Percentiles rank a stretch among this genome's conserved stretches.
phyloP scores from a whole-genome alignment of 192 early-diverging fungal species.

The Backusella liffmaniae region DNA sequence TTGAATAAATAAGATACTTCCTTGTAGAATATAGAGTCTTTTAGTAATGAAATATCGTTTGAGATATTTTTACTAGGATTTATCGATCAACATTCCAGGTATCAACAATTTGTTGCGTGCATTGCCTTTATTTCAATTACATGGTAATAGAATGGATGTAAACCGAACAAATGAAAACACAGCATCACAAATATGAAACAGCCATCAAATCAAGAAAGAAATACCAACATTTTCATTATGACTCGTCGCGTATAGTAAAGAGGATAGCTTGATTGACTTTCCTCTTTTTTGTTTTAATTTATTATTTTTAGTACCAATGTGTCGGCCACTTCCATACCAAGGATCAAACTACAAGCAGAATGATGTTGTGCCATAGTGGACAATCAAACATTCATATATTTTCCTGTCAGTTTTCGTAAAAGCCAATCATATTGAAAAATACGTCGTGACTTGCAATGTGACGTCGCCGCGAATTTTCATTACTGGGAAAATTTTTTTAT shows the following conservation, averaged over 20 bases:
- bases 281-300: too few species aligned
- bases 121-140: neutral
- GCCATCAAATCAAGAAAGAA: too few species aligned
- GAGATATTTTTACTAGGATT: neutral
- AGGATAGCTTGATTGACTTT: too few species aligned
- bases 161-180: neutral
- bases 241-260: too few species aligned
- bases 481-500: constrained; percentile 4
- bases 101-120: neutral
- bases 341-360: too few species aligned
- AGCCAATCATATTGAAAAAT: neutral
- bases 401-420: neutral
- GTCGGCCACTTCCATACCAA: too few species aligned
- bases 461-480: neutral
- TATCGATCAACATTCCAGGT: neutral
- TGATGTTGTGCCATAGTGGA: too few species aligned
- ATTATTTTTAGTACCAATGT: too few species aligned
- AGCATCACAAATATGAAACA: neutral
- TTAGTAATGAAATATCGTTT: too few species aligned
- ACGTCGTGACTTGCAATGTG: neutral
- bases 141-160: neutral
- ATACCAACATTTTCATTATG: too few species aligned
- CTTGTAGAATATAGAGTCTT: too few species aligned
- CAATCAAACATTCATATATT: neutral
- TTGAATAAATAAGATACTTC: neutral